Base-by-base conservation (phyloP, 176 grass and related monocot genomes). In the Oryza glumipatula region DNA sequence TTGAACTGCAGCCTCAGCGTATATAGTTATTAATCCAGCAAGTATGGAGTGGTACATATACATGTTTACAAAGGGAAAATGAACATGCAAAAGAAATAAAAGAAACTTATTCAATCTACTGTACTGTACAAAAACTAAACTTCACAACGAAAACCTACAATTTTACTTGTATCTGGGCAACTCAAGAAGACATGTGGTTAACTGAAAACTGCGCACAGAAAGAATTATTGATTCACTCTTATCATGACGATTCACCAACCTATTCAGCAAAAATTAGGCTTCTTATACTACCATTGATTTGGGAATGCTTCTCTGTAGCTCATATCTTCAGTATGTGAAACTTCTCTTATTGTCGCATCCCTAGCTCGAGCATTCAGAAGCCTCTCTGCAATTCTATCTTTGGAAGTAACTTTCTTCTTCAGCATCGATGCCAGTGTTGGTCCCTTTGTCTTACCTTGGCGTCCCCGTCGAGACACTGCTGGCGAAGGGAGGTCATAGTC, bases 371-470 rank as follows among this genome's bases (percentile, higher is more conserved):
- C 17, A 68, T 80, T 93, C 48, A 95, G 70, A 83, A 98, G 90
- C 86, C 88, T 95, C 68, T 86, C 86, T 21, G 85, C 60, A 90
- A 98, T 88, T 80, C 93, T 95, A 90, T 95, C 93, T 85, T 92
- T 98, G 36, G 77, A 63, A 47, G 91, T 94, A 80, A 90, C 77
- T 90, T 95, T 98, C 83, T 92, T 98, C 77, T 95, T 94, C 83
- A 98, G 82, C 96, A 98, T 95, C 9, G 91, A 98, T 14, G 93
- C 87, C 65, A 95, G 76, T 60, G 93, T 92, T 75, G 83, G 87
- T 46, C 80, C 92, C 89, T 98, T 98, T 12, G 44, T 41, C 67
- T 86, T 94, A 46, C 22, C 79, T 68, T 56, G 73, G 2, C 66
- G 80, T 22, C 83, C 85, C 30, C 38, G 67, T 68, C 80, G 84